Evolutionary conservation across 768 basidiomycete genomes (phyloP), one percentile per base, ranked within the genome.

Genomic region (Guyanaporus albipodus): DNA sequence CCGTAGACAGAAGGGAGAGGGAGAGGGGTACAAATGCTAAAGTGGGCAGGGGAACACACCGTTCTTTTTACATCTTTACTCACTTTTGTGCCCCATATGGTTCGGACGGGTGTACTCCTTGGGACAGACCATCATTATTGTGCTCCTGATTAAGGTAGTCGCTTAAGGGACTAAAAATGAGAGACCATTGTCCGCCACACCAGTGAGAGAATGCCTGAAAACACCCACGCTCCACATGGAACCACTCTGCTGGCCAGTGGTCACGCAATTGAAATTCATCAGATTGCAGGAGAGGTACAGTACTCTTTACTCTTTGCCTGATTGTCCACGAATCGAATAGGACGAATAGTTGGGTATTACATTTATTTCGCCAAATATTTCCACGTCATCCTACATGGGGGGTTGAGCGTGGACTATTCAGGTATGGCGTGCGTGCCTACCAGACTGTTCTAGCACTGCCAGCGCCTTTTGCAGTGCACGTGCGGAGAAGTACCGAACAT

Each of bases 401-500:
- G 38, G 38, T 17, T 44, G 31, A 58, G 41, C 26, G 35, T 31
- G 19, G 32, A 28, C 22, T 11, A 38, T 46, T 27, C 39, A 48
- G 10, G 23, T 23, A 31, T 34, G 21, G 24, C 11, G 8, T n/a
- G 14, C 29, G 17, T 34, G 32, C 62, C n/a, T 52, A 71, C 74
- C 70, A 67, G 66, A 70, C 46, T 59, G 64, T 48, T 71, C 67
- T 51, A 70, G 52, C 40, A 62, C 66, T 39, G 57, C 57, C 41
- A 67, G 58, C 24, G 73, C 72, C 55, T 75, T 76, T 62, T 89
- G 86, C 44, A 88, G 70, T 37, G 91, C 93, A 49, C 87, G 84
- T 37, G 78, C 72, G 12, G 93, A 89, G 68, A 94, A 96, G 72
- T 88, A 98, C 61, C 93, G 83, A 40, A 99, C 96, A 73, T 99